Conservation (phyloP, 306 rosid genomes). For the Alnus rubra region DNA sequence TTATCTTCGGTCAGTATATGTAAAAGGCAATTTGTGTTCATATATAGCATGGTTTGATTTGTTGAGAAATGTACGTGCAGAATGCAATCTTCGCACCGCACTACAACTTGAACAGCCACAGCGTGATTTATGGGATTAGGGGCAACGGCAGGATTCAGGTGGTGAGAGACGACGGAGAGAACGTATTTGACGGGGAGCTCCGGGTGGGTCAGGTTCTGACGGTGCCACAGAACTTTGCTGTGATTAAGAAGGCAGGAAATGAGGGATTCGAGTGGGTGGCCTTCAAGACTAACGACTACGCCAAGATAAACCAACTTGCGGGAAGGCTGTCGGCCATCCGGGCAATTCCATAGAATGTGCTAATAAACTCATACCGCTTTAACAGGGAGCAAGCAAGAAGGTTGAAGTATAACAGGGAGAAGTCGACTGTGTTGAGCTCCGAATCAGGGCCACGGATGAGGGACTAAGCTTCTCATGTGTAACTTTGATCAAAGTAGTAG, state of each 20-base stretch:
- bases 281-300: background rate
- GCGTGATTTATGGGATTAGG: constrained; percentile 21
- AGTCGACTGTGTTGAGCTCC: constrained; percentile 27
- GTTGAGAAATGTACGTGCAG: constrained; percentile 13
- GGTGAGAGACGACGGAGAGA: constrained; percentile 17
- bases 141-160: constrained; percentile 33
- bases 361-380: constrained; percentile 14
- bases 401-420: constrained; percentile 27
- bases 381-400: constrained; percentile 23
- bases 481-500: background rate
- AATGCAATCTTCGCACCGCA: constrained; percentile 30
- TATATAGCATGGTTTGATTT: background rate
- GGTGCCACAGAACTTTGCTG: constrained; percentile 34
- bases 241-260: too few relatives aligned
- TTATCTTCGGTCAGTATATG: too few relatives aligned
- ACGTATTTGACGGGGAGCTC: constrained; percentile 32
- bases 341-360: constrained; percentile 21
- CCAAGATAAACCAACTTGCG: constrained; percentile 22
- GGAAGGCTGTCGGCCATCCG: constrained; percentile 29
- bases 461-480: background rate
- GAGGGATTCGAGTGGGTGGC: too few relatives aligned
- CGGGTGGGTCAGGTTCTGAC: constrained; percentile 30
- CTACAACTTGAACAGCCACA: constrained; percentile 29
- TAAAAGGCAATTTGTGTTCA: background rate
- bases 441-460: constrained; percentile 3